Evolutionary conservation across 2,329 filamentous ascomycete species (phyloP).

Genomic region (Fusarium poae): DNA sequence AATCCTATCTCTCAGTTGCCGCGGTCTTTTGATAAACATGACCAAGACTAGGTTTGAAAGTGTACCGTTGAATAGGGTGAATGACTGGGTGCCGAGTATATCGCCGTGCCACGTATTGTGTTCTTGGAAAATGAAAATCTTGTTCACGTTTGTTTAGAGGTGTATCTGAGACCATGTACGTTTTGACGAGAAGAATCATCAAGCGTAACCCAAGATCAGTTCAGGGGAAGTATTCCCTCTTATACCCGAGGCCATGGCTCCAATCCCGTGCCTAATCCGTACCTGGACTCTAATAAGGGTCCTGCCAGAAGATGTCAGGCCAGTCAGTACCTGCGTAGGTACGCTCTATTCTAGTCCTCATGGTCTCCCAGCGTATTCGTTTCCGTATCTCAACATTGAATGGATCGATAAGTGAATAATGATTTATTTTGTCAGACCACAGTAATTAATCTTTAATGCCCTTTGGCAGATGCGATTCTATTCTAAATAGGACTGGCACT

Average conservation of each 20-base stretch:
- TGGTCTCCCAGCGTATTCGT: slow-evolving; percentile 39
- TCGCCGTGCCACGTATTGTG: background rate
- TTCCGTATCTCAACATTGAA: slow-evolving; percentile 35
- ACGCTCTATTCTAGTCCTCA: slow-evolving; percentile 8
- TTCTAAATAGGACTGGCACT: slow-evolving; percentile 41
- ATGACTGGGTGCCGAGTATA: background rate
- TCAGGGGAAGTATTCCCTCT: slow-evolving; percentile 13
- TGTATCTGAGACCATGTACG: background rate
- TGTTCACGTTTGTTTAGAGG: background rate
- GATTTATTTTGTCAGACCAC: background rate
- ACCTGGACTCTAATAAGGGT: slow-evolving; percentile 29
- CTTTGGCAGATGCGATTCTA: slow-evolving; percentile 21
- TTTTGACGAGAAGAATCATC: background rate
- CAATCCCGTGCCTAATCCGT: slow-evolving; percentile 18
- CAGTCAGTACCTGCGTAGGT: slow-evolving; percentile 30
- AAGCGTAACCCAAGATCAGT: background rate
- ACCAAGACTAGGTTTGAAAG: background rate
- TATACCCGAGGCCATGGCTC: slow-evolving; percentile 19
- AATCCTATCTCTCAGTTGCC: too few species aligned
- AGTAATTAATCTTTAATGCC: background rate
- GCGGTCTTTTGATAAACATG: background rate
- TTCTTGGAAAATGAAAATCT: background rate
- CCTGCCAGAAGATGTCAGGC: slow-evolving; percentile 11
- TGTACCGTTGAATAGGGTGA: background rate
- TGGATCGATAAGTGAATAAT: slow-evolving; percentile 2